Conservation (phyloP, 1,284 basidiomycete genomes). For the Neolentinus lepideus region DNA sequence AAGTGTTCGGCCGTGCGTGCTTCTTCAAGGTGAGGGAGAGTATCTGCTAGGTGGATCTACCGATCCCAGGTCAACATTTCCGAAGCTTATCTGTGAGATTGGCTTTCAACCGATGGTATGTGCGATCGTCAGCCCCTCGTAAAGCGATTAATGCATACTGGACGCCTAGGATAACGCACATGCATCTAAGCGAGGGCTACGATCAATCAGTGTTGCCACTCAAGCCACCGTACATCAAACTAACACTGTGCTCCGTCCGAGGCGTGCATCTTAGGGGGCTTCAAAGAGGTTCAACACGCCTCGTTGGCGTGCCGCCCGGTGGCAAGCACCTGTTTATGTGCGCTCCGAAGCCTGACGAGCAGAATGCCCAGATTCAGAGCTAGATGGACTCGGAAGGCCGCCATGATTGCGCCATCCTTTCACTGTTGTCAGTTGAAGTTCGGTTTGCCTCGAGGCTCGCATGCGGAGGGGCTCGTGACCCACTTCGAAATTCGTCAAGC, state of each 20-base stretch:
- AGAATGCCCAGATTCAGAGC: background rate
- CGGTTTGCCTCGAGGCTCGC: slow-evolving; percentile 1
- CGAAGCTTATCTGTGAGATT: background rate
- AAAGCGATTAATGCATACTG: background rate
- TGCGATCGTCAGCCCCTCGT: background rate
- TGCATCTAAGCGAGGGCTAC: background rate
- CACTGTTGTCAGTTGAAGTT: background rate
- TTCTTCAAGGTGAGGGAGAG: background rate
- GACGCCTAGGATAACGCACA: background rate
- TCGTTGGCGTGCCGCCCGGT: background rate
- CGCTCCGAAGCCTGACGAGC: background rate
- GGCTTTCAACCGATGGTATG: background rate
- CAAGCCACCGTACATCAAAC: background rate
- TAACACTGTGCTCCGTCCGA: background rate
- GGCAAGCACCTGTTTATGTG: background rate
- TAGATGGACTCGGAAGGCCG: background rate
- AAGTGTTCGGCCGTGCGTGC: background rate
- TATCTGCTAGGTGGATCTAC: background rate
- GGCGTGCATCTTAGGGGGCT: background rate
- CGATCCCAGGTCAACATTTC: background rate
- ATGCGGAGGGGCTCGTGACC: background rate
- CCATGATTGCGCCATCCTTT: slow-evolving; percentile 1
- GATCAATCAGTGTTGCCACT: background rate
- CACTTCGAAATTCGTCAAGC: slow-evolving; percentile 1
- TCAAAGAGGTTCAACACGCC: background rate